Evolutionary conservation across 805 yeast genomes (phyloP).

Genomic region (Kazachstania kunashirensis): DNA sequence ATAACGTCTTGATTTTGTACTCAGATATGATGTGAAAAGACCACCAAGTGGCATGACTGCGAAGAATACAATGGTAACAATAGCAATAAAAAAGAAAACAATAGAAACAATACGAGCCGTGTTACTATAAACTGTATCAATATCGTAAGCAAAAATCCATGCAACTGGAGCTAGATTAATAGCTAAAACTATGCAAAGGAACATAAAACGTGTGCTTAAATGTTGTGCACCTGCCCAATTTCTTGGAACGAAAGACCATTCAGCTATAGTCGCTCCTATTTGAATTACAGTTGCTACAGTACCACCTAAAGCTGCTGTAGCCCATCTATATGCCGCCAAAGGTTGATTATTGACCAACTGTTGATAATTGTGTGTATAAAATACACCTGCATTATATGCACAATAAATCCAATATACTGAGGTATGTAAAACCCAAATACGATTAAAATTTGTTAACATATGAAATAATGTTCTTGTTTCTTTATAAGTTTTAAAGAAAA

Average conservation of each 20-base stretch:
- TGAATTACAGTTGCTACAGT: constrained; percentile 73
- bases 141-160: constrained; percentile 75
- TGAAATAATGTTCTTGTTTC: constrained; percentile 98
- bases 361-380: constrained; percentile 78
- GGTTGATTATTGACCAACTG: constrained; percentile 82
- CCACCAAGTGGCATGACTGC: constrained; percentile 95
- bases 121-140: constrained; percentile 50
- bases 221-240: constrained; percentile 99
- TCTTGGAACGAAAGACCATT: constrained; percentile 95
- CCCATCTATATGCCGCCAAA: constrained; percentile 81
- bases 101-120: constrained; percentile 71
- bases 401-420: constrained; percentile 90
- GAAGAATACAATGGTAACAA: constrained; percentile 75
- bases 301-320: constrained; percentile 89
- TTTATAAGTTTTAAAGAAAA: constrained; percentile 89
- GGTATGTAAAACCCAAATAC: constrained; percentile 93
- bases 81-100: constrained; percentile 80
- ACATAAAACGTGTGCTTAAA: constrained; percentile 73
- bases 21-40: constrained; percentile 86
- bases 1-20: constrained; percentile 74
- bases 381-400: constrained; percentile 83
- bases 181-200: constrained; percentile 54
- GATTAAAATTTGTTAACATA: constrained; percentile 85
- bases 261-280: constrained; percentile 77
- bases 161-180: constrained; percentile 78